phyloP scores from a whole-genome alignment of 305 asterid genomes.

The Solanum chacoense region DNA sequence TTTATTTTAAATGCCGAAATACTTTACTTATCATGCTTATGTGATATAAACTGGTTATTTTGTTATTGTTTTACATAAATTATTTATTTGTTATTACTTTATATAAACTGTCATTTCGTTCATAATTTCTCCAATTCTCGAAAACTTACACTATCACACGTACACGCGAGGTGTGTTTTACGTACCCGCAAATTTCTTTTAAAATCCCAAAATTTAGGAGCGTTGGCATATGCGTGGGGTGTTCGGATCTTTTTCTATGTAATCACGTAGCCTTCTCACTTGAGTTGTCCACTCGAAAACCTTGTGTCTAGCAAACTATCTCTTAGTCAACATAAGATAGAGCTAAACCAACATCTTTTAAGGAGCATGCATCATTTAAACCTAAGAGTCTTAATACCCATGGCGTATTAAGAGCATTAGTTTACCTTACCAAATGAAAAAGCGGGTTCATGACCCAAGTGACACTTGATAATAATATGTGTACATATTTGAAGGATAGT shows the following conservation, averaged over 20 bases:
- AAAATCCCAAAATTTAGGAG: neutral
- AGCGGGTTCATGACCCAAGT: too few relatives aligned
- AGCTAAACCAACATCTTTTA: neutral
- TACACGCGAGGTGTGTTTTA: neutral
- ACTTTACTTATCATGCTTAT: neutral
- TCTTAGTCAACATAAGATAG: neutral
- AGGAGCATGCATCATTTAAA: neutral
- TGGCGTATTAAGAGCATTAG: neutral
- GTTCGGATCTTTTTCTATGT: neutral
- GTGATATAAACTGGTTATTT: too few relatives aligned
- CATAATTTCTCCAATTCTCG: neutral
- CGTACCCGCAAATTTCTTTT: neutral
- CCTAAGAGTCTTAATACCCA: too few relatives aligned
- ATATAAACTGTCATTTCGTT: neutral
- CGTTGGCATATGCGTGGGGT: neutral
- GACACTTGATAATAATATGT: too few relatives aligned
- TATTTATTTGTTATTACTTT: neutral
- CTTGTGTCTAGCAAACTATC: neutral
- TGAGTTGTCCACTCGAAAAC: neutral
- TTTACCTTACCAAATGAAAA: too few relatives aligned
- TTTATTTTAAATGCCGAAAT: neutral
- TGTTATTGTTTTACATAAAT: too few relatives aligned
- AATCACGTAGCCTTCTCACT: neutral
- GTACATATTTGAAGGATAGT: too few relatives aligned
- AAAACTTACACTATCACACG: neutral